Evolutionary conservation across 2,329 filamentous ascomycete genomes (phyloP), one percentile per base, ranked within the genome.

Genomic region (Myriosclerotinia curreyana): DNA sequence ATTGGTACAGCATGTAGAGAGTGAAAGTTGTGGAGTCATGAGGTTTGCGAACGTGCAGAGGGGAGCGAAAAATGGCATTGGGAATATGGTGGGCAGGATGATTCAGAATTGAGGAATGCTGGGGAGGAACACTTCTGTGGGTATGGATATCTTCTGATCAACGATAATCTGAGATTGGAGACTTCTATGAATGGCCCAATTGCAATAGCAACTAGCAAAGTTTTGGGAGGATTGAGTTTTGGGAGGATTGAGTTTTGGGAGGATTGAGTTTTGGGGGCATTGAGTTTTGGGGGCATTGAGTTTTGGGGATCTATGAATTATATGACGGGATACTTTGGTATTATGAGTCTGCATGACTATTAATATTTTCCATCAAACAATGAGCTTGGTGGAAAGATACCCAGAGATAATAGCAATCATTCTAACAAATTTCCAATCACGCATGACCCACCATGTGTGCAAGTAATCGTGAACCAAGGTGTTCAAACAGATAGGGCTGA

Each of bases 61-160:
- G 0, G 46, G 66, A 5, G 69, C 69, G 2, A 56, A 49, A 22
- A 64, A 55, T 64, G 69, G 68, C 1, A 64, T 71, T 59, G 6
- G 67, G n/a, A 67, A 60, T 22, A 69, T 71, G 66, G 62, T 71
- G 79, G 82, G 67, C 75, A 77, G 69, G 5, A 71, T 62, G 59
- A 52, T 62, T 34, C 1, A 15, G 6, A n/a, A 14, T 14, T 52
- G n/a, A n/a, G 34, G 8, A 17, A 22, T 25, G 22, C 5, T 28
- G 14, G 53, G 44, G 15, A 22, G 25, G 22, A 20, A 20, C n/a
- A n/a, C n/a, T n/a, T n/a, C n/a, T n/a, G 4, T 70, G 15, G 22
- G 20, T 0, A 14, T 28, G 2, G 1, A 3, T 1, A 28, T 6
- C 15, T 25, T 40, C 15, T 11, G 9, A n/a, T 5, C 11, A 20